phyloP scores from a whole-genome alignment of 139 green algal species.

The Chlorella sp. region DNA sequence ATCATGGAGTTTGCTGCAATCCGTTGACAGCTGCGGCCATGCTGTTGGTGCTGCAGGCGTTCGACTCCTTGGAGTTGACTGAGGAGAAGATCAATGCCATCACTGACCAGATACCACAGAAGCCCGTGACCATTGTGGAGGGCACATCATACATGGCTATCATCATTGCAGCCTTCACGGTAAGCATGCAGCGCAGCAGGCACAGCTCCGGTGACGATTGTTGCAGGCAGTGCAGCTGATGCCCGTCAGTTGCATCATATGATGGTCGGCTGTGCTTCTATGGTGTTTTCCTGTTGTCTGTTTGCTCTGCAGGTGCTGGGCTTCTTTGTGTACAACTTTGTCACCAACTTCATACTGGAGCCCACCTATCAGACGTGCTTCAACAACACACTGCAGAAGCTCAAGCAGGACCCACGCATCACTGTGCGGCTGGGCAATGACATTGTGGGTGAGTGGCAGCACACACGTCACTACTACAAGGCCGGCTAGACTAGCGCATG shows the following conservation, averaged over 20 bases:
- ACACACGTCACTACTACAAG: not conserved
- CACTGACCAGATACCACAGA: constrained; percentile 90
- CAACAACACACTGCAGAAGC: constrained; percentile 70
- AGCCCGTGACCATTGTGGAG: constrained; percentile 81
- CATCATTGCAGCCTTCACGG: constrained; percentile 79
- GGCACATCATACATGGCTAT: constrained; percentile 81
- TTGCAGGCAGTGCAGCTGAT: not conserved
- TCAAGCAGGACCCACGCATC: constrained; percentile 81
- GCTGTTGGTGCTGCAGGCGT: too few relatives aligned
- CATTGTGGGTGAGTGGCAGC: constrained; percentile 38
- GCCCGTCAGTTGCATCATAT: not conserved
- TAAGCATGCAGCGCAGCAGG: too few relatives aligned
- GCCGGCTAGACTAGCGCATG: too few relatives aligned
- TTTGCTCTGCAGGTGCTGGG: constrained; percentile 30
- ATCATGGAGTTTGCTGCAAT: too few relatives aligned
- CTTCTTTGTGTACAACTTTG: constrained; percentile 50
- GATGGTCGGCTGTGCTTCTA: not conserved
- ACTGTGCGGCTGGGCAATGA: constrained; percentile 68
- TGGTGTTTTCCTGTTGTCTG: not conserved
- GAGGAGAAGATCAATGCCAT: constrained; percentile 58
- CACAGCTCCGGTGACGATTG: not conserved
- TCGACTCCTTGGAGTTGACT: constrained; percentile 52
- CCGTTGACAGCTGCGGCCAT: too few relatives aligned
- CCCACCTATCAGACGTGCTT: constrained; percentile 83
- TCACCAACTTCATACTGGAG: constrained; percentile 56